Evolutionary conservation across 2,329 filamentous ascomycete species (phyloP), one percentile per base, ranked within the genome.

Genomic region (Colletotrichum sp.): DNA sequence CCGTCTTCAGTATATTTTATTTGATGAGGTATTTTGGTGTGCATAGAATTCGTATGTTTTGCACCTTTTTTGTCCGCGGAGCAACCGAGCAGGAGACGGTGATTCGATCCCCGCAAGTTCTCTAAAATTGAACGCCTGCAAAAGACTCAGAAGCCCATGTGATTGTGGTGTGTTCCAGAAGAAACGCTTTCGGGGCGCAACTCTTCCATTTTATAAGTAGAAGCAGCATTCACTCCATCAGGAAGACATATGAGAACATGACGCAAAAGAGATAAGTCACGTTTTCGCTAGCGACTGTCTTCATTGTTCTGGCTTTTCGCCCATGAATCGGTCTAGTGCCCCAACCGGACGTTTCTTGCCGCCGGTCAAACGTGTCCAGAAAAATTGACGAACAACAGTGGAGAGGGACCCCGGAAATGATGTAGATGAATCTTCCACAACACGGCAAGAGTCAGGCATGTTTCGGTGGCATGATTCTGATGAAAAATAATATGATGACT

Each of bases 21-120:
- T n/a, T 2, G 9, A 43, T 0, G 38, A n/a, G 18, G 5, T 1
- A n/a, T 48, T 48, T 3, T 48, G 2, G 38, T 48, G 0, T n/a
- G 1, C 9, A 0, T 48, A 12, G 0, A 1, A 48, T 12, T 48
- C 6, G 9, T 48, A 0, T 1, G 18, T n/a, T 48, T n/a, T 21
- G 38, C 18, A 5, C 5, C 5, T 6, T 12, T 12, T n/a, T 48
- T 8, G 16, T 18, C 16, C 8, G 8, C 36, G 36, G 16, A 18
- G 0, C 36, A 38, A 18, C 8, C 36, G 5, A 38, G 36, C 1
- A 38, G 36, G 0, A 38, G 16, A 38, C 36, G 36, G 8, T 18
- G 5, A 38, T 38, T 38, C 15, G 36, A 38, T 38, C 8, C 36
- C 36, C 36, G 36, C 9, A 36, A 7, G 16, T 43, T 43, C 16